phyloP scores from a whole-genome alignment of 2,329 filamentous ascomycete genomes.

The Fusarium paranaense region DNA sequence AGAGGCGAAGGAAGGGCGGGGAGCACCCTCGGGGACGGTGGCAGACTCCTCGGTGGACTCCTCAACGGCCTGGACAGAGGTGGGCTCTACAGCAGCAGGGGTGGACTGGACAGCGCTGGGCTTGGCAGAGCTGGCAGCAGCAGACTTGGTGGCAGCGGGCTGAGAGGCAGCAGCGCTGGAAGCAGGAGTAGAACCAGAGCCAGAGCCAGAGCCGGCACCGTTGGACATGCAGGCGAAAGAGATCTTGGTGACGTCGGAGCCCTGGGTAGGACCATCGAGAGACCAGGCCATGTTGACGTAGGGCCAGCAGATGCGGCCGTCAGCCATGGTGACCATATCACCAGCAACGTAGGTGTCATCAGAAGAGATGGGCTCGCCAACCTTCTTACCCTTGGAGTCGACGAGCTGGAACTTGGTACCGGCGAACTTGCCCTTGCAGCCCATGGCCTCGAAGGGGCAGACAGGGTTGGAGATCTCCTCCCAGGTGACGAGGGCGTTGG shows the following conservation, averaged over 20 bases:
- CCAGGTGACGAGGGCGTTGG: slow-evolving; percentile 68
- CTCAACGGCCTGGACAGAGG: slow-evolving; percentile 18
- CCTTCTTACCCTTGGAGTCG: slow-evolving; percentile 60
- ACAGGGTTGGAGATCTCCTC: slow-evolving; percentile 68
- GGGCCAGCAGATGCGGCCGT: slow-evolving; percentile 71
- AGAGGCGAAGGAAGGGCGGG: slow-evolving; percentile 34
- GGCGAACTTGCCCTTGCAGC: slow-evolving; percentile 68
- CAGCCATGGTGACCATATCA: slow-evolving; percentile 70
- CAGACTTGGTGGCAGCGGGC: slow-evolving; percentile 23
- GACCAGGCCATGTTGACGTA: slow-evolving; percentile 68
- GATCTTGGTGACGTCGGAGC: slow-evolving; percentile 54
- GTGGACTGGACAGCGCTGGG: slow-evolving; percentile 12
- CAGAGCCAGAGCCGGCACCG: slow-evolving; percentile 20
- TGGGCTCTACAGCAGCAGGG: slow-evolving; percentile 12
- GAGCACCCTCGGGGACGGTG: slow-evolving; percentile 21
- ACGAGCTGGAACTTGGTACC: slow-evolving; percentile 71
- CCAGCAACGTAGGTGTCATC: slow-evolving; percentile 69
- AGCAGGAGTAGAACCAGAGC: background rate
- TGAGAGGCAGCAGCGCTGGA: slow-evolving; percentile 10
- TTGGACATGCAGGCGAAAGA: slow-evolving; percentile 63
- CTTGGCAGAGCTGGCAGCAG: slow-evolving; percentile 13
- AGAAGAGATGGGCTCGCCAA: slow-evolving; percentile 63
- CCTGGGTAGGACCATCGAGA: slow-evolving; percentile 40
- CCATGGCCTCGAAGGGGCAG: slow-evolving; percentile 69
- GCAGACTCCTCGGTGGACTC: slow-evolving; percentile 11